Conservation (phyloP, 163 green algal genomes). For the Scenedesmus sp. region DNA sequence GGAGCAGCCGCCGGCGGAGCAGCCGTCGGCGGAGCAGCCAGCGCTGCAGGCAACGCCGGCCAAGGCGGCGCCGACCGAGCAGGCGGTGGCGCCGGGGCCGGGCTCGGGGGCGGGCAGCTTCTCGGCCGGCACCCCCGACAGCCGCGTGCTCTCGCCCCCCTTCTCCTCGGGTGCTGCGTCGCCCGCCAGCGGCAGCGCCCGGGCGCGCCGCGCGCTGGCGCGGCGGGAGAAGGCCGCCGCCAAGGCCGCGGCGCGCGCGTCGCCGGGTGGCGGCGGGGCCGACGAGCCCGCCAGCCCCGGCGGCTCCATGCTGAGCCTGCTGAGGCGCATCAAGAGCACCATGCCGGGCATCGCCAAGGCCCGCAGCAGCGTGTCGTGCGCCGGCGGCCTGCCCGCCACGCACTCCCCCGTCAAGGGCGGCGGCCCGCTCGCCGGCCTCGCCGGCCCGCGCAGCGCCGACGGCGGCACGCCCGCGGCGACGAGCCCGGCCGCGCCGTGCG, state of each 20-base stretch:
- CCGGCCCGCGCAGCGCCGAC: no score
- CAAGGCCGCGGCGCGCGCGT: slow-evolving; percentile 7
- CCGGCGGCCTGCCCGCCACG: no score
- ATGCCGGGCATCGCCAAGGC: slow-evolving; percentile 30
- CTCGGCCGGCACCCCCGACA: not conserved
- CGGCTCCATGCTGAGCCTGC: slow-evolving; percentile 23
- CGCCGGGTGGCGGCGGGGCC: not conserved
- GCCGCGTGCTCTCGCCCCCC: not conserved
- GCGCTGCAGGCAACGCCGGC: no score
- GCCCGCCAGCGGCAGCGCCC: slow-evolving; percentile 17
- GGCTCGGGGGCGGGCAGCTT: not conserved
- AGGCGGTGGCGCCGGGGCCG: no score
- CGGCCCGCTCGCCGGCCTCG: no score
- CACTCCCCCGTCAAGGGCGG: no score
- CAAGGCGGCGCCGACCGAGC: no score
- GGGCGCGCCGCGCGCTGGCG: not conserved
- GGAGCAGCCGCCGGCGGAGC: not conserved
- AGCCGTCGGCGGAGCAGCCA: not conserved
- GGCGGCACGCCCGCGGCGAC: not conserved
- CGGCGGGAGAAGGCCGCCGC: slow-evolving; percentile 19
- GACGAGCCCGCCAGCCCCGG: not conserved
- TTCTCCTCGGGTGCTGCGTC: not conserved
- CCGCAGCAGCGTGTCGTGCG: no score
- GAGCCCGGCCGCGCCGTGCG: not conserved
- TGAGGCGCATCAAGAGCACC: slow-evolving; percentile 31